These are phyloP conservation scores for Alternaria postmessia DNA, from an alignment of 2,329 filamentous ascomycete genomes.

Conservation along the genomic window DNA sequence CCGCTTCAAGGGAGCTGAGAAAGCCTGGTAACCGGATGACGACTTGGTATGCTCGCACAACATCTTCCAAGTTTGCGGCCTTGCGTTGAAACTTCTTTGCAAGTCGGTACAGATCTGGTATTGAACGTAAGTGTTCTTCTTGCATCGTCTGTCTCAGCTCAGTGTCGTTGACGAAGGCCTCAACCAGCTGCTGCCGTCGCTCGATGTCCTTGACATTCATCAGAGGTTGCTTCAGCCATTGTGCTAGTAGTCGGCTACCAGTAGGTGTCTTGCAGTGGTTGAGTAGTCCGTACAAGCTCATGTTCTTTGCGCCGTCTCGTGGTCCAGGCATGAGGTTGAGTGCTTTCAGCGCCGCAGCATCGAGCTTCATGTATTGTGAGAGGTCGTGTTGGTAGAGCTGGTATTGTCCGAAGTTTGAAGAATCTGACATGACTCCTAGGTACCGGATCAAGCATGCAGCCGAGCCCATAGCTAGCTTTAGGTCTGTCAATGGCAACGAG, in stretches of 20 bases:
- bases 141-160: constrained; percentile 95
- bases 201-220: constrained; percentile 93
- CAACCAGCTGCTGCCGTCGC: constrained; percentile 89
- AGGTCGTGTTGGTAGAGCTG: constrained; percentile 97
- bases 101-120: constrained; percentile 92
- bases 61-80: constrained; percentile 91
- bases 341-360: constrained; percentile 91
- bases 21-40: constrained; percentile 91
- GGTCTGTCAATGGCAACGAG: constrained; percentile 84
- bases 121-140: constrained; percentile 90
- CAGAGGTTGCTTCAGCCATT: constrained; percentile 97
- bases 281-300: constrained; percentile 92
- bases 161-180: constrained; percentile 92
- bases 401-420: constrained; percentile 96
- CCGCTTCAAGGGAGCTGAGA: constrained; percentile 83
- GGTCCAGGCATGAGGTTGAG: constrained; percentile 97
- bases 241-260: constrained; percentile 85
- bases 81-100: constrained; percentile 95
- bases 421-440: constrained; percentile 85
- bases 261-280: constrained; percentile 98
- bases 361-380: constrained; percentile 97
- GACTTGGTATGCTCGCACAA: constrained; percentile 94
- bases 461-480: constrained; percentile 95
- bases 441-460: constrained; percentile 95
- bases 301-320: constrained; percentile 92